Evolutionary conservation across 192 early-diverging fungal genomes (phyloP).

Genomic region (Mycoemilia scoparia): DNA sequence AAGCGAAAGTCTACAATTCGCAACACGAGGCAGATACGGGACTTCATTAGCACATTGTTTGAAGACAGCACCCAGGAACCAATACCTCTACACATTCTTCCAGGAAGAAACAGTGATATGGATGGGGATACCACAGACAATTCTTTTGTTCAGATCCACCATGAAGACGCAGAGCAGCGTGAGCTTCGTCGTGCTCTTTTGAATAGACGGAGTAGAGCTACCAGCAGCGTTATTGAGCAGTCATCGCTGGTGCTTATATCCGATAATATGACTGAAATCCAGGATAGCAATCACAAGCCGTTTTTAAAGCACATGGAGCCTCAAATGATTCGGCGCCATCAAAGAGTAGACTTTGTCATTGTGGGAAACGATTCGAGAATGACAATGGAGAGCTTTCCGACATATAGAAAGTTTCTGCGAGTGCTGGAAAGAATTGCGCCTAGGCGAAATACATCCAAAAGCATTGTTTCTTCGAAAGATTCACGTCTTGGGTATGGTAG

Average conservation of each 20-base stretch:
- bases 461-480: conserved; percentile 7
- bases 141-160: not conserved
- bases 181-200: not conserved
- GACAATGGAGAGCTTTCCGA: conserved; percentile 7
- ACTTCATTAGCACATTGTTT: too few species aligned
- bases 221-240: conserved; percentile 6
- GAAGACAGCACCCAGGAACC: too few species aligned
- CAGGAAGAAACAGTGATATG: not conserved
- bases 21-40: too few species aligned
- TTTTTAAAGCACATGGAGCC: conserved; percentile 31
- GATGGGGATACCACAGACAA: conserved; percentile 1
- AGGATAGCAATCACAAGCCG: conserved; percentile 29
- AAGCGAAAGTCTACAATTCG: too few species aligned
- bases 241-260: conserved; percentile 24
- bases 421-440: conserved; percentile 19
- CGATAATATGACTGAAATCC: conserved; percentile 27
- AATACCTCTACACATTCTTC: not conserved
- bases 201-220: conserved; percentile 4
- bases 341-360: conserved; percentile 27
- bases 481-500: conserved; percentile 3
- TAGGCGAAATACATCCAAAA: conserved; percentile 14
- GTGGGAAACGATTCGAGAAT: conserved; percentile 10
- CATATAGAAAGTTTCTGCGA: conserved; percentile 23
- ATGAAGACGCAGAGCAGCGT: not conserved
- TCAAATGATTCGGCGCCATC: conserved; percentile 21